Conservation (phyloP, 106 monocot genomes). For the Dioscorea zingiberensis region DNA sequence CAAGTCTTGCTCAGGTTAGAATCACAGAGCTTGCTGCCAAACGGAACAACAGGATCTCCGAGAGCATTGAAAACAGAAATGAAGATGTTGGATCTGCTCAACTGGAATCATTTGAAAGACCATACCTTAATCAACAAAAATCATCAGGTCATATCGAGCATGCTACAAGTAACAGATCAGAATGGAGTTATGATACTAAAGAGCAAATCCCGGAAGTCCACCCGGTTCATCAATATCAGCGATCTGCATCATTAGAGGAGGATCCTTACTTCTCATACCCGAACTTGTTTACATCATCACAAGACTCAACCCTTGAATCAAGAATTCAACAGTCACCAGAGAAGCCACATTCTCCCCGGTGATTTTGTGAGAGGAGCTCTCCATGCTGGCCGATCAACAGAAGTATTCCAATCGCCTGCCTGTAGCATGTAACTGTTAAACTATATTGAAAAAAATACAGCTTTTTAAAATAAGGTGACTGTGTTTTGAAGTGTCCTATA, state of each 20-base stretch:
- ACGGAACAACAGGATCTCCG: slow-evolving; percentile 10
- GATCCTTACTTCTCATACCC: slow-evolving; percentile 92
- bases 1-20: slow-evolving; percentile 75
- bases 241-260: slow-evolving; percentile 68
- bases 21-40: slow-evolving; percentile 57
- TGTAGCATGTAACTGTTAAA: too few relatives aligned
- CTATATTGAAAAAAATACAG: too few relatives aligned
- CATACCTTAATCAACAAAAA: slow-evolving; percentile 29
- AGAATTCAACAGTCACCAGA: not conserved
- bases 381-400: too few relatives aligned
- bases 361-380: too few relatives aligned
- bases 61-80: slow-evolving; percentile 11
- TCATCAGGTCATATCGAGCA: slow-evolving; percentile 12
- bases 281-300: slow-evolving; percentile 56
- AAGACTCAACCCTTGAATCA: slow-evolving; percentile 25
- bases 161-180: not conserved
- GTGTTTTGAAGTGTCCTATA: too few relatives aligned
- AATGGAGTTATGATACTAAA: not conserved
- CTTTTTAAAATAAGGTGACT: too few relatives aligned
- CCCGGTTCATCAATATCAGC: slow-evolving; percentile 26
- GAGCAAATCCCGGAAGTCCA: slow-evolving; percentile 7
- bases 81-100: not conserved
- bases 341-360: not conserved
- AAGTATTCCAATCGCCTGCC: too few relatives aligned
- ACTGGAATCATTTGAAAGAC: slow-evolving; percentile 5